Base-by-base conservation (phyloP, 192 early-diverging fungal species). In the Backusella luteola region DNA sequence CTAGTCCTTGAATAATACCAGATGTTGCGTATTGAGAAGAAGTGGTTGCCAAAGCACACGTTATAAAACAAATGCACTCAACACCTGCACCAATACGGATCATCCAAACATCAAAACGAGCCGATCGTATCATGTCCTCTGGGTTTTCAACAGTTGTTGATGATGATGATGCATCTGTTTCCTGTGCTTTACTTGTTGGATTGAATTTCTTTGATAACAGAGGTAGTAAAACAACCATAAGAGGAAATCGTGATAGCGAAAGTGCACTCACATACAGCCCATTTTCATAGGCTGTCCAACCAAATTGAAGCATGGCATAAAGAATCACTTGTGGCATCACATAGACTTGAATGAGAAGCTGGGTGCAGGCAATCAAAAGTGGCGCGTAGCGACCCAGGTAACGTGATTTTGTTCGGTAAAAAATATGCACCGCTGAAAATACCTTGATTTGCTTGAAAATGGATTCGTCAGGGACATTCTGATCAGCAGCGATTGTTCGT, bases 101-200 rank as follows among this genome's bases (percentile, higher is more conserved):
- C 19, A 86, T 49, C 86, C 86, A 89, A 21, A 80, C 69, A 46
- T 89, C 88, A 52, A 84, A 78, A 39, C 68, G 75, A 15, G 79
- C 49, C 34, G 73, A 76, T n/a, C 34, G 32, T 67, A 67, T n/a
- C 7, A 34, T 32, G 19, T 66, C 59, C 9, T 67, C 11, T 35
- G 34, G n/a, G 29, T 63, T 63, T 63, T 29, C 56, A 26, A 29
- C 23, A 1, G 29, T 0, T 29, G 56, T 0, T 12, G 56, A 12
- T 12, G 11, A 11, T 23, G 56, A 63, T 63, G 56, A 63, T 29
- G 2, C 34, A 21, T 69, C n/a, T 26, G 35, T 23, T 23, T 66
- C 36, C 12, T 34, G 7, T 44, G 36, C 3, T 44, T 35, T 71
- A 1, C 4, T 29, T 67, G 32, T 42, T 56, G 56, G 74, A 41